Conservation (phyloP, 257 asterid species). For the Primulina tabacum region DNA sequence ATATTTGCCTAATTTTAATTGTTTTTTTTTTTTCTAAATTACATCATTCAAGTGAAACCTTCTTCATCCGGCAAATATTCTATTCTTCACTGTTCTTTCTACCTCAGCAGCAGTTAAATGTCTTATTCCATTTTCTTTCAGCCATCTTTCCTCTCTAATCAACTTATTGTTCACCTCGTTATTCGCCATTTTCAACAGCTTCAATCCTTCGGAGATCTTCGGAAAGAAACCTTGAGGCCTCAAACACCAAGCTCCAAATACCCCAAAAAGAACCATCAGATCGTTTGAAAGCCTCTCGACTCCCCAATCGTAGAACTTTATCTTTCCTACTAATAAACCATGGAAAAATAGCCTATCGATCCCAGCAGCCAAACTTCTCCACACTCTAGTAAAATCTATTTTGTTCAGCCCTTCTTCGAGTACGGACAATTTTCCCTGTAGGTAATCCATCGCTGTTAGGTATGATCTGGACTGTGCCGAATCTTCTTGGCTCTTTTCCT, state of each 20-base stretch:
- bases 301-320: constrained; percentile 63
- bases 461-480: constrained; percentile 54
- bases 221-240: constrained; percentile 98
- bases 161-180: constrained; percentile 42
- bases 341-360: constrained; percentile 57
- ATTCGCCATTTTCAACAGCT: constrained; percentile 59
- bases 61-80: constrained; percentile 53
- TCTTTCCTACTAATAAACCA: constrained; percentile 53
- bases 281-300: constrained; percentile 73
- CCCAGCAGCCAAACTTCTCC: constrained; percentile 82
- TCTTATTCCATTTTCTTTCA: constrained; percentile 69
- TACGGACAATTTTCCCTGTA: constrained; percentile 63
- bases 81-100: constrained; percentile 63
- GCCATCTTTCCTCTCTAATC: constrained; percentile 67
- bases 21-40: no score
- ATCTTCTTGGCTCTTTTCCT: constrained; percentile 66
- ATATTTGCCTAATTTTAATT: no score
- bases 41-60: not conserved
- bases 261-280: constrained; percentile 56
- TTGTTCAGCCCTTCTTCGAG: constrained; percentile 62
- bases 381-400: constrained; percentile 61
- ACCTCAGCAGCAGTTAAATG: constrained; percentile 56
- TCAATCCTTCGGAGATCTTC: constrained; percentile 61
- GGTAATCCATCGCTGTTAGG: constrained; percentile 72
- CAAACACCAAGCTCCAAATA: constrained; percentile 71